Conservation (phyloP, 2,329 filamentous ascomycete genomes). For the Alternaria tenuissima region DNA sequence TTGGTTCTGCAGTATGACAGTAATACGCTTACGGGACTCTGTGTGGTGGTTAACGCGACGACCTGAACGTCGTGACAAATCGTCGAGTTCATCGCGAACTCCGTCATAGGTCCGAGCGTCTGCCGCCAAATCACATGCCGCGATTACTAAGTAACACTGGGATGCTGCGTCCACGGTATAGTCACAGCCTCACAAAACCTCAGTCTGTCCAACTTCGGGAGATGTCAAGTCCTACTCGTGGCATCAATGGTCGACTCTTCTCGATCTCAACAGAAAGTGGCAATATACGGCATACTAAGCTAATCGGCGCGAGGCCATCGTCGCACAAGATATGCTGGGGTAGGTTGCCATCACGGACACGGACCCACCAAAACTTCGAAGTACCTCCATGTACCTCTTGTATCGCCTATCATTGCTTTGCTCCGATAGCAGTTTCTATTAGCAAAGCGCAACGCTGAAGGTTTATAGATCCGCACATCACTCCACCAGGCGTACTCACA, state of each 20-base stretch:
- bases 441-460: conserved; percentile 13
- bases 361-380: conserved; percentile 23
- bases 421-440: conserved; percentile 16
- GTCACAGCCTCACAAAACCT: conserved; percentile 5
- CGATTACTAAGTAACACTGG: conserved; percentile 19
- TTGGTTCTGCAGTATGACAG: neutral
- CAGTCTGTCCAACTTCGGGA: conserved; percentile 11
- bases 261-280: conserved; percentile 33
- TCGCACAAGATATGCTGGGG: conserved; percentile 24
- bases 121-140: conserved; percentile 41
- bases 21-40: conserved; percentile 19
- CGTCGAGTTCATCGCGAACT: conserved; percentile 22
- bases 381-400: conserved; percentile 26
- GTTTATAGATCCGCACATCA: conserved; percentile 16
- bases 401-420: neutral
- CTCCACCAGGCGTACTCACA: conserved; percentile 12
- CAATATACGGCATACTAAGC: conserved; percentile 14
- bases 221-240: neutral
- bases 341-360: conserved; percentile 13
- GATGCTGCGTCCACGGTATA: neutral
- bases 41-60: conserved; percentile 16
- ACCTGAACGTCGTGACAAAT: conserved; percentile 22
- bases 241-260: neutral
- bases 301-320: conserved; percentile 8
- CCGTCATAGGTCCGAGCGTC: conserved; percentile 44